Evolutionary conservation across 2,329 filamentous ascomycete species (phyloP), one percentile per base, ranked within the genome.

Genomic region (Venturia carpophila): DNA sequence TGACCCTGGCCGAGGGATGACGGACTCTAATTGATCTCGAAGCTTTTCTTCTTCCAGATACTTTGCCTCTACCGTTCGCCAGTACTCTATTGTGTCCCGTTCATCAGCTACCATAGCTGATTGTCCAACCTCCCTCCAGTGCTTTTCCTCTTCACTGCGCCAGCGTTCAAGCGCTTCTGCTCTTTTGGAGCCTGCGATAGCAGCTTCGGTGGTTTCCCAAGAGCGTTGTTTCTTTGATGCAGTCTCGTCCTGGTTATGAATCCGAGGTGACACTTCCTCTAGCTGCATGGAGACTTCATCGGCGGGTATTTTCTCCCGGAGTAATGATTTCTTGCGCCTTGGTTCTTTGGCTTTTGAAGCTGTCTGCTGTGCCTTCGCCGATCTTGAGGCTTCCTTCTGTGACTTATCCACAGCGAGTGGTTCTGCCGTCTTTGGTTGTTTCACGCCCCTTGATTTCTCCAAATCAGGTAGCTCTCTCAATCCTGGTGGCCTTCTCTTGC

Each of bases 381-480:
- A 47, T 3, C 45, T 47, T n/a, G 49, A 34, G 27, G 49, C 24
- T 55, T 55, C n/a, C 27, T 58, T 58, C 27, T 34, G 30, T 24
- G 30, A 15, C 30, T 58, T 58, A 27, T 58, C 30, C 52, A 56
- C 49, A 34, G 3, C 15, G 13, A 37, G 17, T 34, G 49, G 13
- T 24, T 37, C 27, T 56, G 7, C 52, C 9, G 52, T 15, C 27
- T 11, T 58, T 37, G 30, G 5, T 58, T 19, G 27, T 11, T 37
- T 58, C 19, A 15, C 52, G n/a, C 30, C 10, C 30, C 5, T 13
- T 5, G 19, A 10, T 19, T 58, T 19, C 17, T 37, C n/a, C 27
- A 19, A 58, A 4, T 15, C 52, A 5, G 52, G 52, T 37, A 58
- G 30, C 52, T 58, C 52, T 58, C 52, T 58, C 30, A 58, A n/a